A percentile compares a stretch with the other conserved stretches of the same genome.
These are phyloP conservation scores for Xerocomus potaroensis DNA, from an alignment of 768 basidiomycete genomes.

Conservation along the genomic window DNA sequence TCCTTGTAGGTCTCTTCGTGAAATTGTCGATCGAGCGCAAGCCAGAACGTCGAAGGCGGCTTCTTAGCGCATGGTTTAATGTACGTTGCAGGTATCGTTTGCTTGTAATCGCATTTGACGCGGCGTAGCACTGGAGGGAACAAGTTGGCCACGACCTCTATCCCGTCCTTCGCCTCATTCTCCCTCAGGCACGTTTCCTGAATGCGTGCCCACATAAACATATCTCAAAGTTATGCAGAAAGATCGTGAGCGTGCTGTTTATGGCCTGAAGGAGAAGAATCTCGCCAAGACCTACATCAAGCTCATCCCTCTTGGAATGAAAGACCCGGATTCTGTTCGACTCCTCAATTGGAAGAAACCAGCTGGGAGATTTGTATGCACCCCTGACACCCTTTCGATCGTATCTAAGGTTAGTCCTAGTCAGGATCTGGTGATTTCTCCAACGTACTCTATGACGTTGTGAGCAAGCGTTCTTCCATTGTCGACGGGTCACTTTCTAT, in stretches of 20 bases:
- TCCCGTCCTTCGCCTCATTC: slow-evolving; percentile 81
- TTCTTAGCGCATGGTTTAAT: slow-evolving; percentile 75
- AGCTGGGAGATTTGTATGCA: slow-evolving; percentile 57
- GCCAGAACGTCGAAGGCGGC: slow-evolving; percentile 65
- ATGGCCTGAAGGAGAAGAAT: slow-evolving; percentile 93
- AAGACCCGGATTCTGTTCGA: slow-evolving; percentile 76
- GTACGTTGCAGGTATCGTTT: slow-evolving; percentile 41
- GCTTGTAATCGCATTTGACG: slow-evolving; percentile 4
- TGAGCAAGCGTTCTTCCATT: slow-evolving; percentile 78
- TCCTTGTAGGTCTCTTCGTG: slow-evolving; percentile 69
- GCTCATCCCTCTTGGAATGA: slow-evolving; percentile 76
- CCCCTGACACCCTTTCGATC: not conserved
- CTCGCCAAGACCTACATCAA: slow-evolving; percentile 91
- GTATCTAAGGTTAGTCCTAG: slow-evolving; percentile 32
- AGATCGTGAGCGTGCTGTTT: slow-evolving; percentile 89
- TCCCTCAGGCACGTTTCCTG: slow-evolving; percentile 70
- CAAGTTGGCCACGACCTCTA: slow-evolving; percentile 86
- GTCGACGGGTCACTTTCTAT: slow-evolving; percentile 71
- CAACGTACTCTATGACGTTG: slow-evolving; percentile 79
- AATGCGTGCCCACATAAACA: not conserved
- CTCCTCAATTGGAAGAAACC: slow-evolving; percentile 91
- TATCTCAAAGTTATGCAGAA: slow-evolving; percentile 49
- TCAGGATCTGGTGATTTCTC: slow-evolving; percentile 84
- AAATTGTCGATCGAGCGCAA: slow-evolving; percentile 69
- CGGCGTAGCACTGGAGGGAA: slow-evolving; percentile 72